Evolutionary conservation across 1,284 basidiomycete genomes (phyloP), one percentile per base, ranked within the genome.

Genomic region (Pisolithus thermaeus): DNA sequence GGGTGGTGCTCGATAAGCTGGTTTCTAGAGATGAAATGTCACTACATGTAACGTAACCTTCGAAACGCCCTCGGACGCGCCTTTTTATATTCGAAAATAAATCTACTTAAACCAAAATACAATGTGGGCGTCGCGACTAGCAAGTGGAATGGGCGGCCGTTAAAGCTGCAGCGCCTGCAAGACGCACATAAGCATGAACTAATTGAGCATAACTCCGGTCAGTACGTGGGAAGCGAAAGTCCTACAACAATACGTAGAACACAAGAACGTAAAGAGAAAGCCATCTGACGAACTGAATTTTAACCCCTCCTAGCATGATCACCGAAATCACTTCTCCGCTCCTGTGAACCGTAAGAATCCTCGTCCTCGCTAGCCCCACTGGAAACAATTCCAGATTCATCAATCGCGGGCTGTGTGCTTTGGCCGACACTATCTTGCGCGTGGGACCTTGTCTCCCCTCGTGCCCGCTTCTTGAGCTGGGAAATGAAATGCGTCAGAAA

Each of bases 391-490:
- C 49, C 55, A 8, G 61, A 45, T 48, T 67, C 64, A 3, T 69
- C 66, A 35, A 57, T 47, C 40, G 56, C 47, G 4, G 65, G 61
- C 23, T 69, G 64, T 40, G 67, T 63, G 37, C 61, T 61, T 47
- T 64, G 65, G 14, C 64, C 65, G 25, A 28, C 65, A 50, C 44
- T 55, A 52, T 67, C 63, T 38, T 57, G 42, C 44, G 56, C 11
- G 49, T 63, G 64, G 27, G 64, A 50, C 44, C 61, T 56, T 18
- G 50, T 58, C 28, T 64, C 64, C 30, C 63, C 69, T 51, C 69
- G 67, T 46, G 68, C 64, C 55, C 68, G 68, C 50, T 72, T 72
- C 57, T 70, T 70, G 7, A 70, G 52, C 68, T 70, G 49, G 30
- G n/a, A 44, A 51, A 51, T 45, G 52, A 51, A 52, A 58, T 38